Conservation (phyloP, 2,329 filamentous ascomycete genomes). For the Penicillium capsulatum region DNA sequence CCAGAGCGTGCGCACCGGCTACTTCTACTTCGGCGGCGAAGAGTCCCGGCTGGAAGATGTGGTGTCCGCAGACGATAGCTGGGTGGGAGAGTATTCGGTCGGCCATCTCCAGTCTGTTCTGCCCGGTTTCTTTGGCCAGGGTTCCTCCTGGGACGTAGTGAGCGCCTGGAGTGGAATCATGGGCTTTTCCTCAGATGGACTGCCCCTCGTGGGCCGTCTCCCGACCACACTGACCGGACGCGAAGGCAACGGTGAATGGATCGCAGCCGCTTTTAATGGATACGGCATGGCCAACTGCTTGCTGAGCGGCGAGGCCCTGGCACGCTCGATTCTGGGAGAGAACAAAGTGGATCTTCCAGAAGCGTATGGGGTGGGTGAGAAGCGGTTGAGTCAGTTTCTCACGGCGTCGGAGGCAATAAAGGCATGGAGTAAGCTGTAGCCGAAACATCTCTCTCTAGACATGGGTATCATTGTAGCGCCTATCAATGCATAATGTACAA, state of each 20-base stretch:
- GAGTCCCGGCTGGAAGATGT: slow-evolving; percentile 18
- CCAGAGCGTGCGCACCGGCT: slow-evolving; percentile 24
- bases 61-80: slow-evolving; percentile 23
- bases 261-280: slow-evolving; percentile 61
- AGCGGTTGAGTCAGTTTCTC: slow-evolving; percentile 14
- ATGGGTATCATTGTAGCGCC: background rate
- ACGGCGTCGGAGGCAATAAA: slow-evolving; percentile 13
- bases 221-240: slow-evolving; percentile 39
- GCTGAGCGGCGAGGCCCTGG: slow-evolving; percentile 27
- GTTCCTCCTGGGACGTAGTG: slow-evolving; percentile 17
- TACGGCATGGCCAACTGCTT: slow-evolving; percentile 61
- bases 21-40: slow-evolving; percentile 29
- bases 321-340: slow-evolving; percentile 28
- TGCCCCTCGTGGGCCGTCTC: slow-evolving; percentile 51
- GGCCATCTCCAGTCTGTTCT: slow-evolving; percentile 16
- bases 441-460: background rate
- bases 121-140: slow-evolving; percentile 19
- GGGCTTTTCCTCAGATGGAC: slow-evolving; percentile 49
- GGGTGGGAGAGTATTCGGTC: slow-evolving; percentile 16
- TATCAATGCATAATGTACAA: no score
- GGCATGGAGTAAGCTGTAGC: slow-evolving; percentile 14
- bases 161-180: slow-evolving; percentile 43
- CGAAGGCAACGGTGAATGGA: slow-evolving; percentile 41
- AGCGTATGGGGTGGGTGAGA: slow-evolving; percentile 21
- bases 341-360: slow-evolving; percentile 23